phyloP scores from a whole-genome alignment of 441 rosid species.

The Iberis amara region DNA sequence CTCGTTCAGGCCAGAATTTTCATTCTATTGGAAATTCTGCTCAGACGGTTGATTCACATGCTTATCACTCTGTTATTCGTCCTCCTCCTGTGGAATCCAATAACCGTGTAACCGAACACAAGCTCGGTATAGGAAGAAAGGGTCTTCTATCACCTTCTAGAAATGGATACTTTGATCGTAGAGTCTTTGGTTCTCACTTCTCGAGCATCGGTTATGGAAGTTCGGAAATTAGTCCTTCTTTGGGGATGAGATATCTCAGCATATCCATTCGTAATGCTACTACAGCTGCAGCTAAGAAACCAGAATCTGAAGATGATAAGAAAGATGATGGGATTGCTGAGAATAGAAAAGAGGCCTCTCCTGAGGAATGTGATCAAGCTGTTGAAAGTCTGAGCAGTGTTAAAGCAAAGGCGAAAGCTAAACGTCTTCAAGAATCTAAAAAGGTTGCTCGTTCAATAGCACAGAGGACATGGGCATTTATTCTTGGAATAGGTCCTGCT shows the following conservation, averaged over 20 bases:
- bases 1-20: conserved; percentile 37
- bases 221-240: conserved; percentile 33
- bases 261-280: conserved; percentile 44
- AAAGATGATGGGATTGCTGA: conserved; percentile 30
- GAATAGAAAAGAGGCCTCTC: conserved; percentile 50
- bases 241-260: conserved; percentile 35
- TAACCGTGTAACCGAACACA: conserved; percentile 25
- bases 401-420: conserved; percentile 55
- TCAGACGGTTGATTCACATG: conserved; percentile 30
- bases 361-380: conserved; percentile 65
- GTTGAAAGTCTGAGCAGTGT: conserved; percentile 51
- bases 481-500: conserved; percentile 52
- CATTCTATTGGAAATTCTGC: conserved; percentile 36
- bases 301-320: conserved; percentile 39
- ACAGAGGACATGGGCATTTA: conserved; percentile 35
- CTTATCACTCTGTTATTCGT: conserved; percentile 24
- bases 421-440: conserved; percentile 41
- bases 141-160: conserved; percentile 32
- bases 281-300: conserved; percentile 52
- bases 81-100: conserved; percentile 20
- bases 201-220: conserved; percentile 32
- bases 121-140: conserved; percentile 26
- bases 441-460: conserved; percentile 37
- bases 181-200: conserved; percentile 33
- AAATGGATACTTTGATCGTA: conserved; percentile 26